Conservation (phyloP, 495 filamentous ascomycete species). For the Mytilinidion resinicola region DNA sequence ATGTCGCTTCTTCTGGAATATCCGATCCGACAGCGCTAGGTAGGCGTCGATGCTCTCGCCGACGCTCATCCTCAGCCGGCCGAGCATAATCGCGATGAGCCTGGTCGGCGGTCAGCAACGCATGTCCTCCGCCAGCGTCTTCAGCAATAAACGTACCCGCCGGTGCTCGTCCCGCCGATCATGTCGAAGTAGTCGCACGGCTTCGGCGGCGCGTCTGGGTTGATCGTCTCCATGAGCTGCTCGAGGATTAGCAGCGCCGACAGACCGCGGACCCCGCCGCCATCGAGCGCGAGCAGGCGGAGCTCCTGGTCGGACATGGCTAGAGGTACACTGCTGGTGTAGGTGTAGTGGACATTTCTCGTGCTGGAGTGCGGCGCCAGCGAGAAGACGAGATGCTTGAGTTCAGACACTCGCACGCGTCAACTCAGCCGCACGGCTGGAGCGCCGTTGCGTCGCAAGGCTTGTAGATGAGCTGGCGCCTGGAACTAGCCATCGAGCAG, state of each 20-base stretch:
- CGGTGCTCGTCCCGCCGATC: no score
- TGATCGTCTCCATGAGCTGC: slow-evolving; percentile 10
- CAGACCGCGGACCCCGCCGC: slow-evolving; percentile 21
- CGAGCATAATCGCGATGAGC: slow-evolving; percentile 27
- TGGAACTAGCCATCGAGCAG: no score
- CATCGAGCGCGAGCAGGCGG: slow-evolving; percentile 14
- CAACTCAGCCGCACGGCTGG: not conserved
- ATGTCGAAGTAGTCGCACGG: slow-evolving; percentile 22
- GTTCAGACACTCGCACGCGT: not conserved
- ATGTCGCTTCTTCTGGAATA: slow-evolving; percentile 8
- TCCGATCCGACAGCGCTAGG: not conserved
- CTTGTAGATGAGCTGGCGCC: no score
- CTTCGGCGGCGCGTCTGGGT: slow-evolving; percentile 11
- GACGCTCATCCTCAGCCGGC: slow-evolving; percentile 22
- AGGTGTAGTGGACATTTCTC: slow-evolving; percentile 2
- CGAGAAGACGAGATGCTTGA: not conserved
- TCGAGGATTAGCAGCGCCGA: slow-evolving; percentile 12
- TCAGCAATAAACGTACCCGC: slow-evolving; percentile 4
- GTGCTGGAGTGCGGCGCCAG: not conserved
- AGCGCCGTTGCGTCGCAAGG: no score
- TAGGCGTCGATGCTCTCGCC: slow-evolving; percentile 13
- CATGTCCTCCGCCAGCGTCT: not conserved
- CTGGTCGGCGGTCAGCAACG: slow-evolving; percentile 1
- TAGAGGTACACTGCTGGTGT: not conserved
- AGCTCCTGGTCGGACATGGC: slow-evolving; percentile 4